A percentile compares a stretch with the other conserved stretches of the same genome.
Conservation (phyloP, 225 moss, liverwort and hornwort species). For the Pseudoscleropodium purum region DNA sequence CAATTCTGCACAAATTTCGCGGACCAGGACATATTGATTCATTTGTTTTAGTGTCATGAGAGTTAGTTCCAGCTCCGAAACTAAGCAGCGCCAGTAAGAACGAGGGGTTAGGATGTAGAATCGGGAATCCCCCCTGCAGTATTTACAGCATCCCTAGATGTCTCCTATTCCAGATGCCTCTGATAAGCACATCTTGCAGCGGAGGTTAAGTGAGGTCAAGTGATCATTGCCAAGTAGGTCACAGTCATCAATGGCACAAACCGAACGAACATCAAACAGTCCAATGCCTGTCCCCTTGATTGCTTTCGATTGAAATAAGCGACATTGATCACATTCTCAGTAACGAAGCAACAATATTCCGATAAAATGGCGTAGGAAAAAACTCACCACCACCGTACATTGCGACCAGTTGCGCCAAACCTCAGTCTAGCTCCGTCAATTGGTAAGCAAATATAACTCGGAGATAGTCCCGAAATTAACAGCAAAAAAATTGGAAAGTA, state of each 20-base stretch:
- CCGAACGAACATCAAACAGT: background rate
- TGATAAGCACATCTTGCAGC: background rate
- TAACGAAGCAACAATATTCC: background rate
- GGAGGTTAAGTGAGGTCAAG: background rate
- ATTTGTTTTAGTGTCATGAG: background rate
- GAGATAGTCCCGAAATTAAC: background rate
- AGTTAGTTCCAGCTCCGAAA: background rate
- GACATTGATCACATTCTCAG: background rate
- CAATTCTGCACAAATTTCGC: background rate
- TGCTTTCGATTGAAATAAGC: background rate
- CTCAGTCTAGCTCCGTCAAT: background rate
- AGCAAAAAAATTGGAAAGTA: background rate
- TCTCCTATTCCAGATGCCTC: background rate
- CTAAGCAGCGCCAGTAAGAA: background rate
- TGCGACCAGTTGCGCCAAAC: conserved; percentile 6
- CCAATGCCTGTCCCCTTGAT: background rate
- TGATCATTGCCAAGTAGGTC: background rate
- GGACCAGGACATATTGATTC: background rate
- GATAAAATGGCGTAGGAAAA: background rate
- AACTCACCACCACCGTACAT: conserved; percentile 59
- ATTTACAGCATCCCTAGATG: background rate
- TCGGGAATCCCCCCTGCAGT: background rate
- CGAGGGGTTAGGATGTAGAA: background rate
- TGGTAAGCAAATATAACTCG: background rate
- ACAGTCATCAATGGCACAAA: background rate